These are phyloP conservation scores for Margaritispora aquatica DNA, from an alignment of 495 filamentous ascomycete genomes.

Conservation along the genomic window DNA sequence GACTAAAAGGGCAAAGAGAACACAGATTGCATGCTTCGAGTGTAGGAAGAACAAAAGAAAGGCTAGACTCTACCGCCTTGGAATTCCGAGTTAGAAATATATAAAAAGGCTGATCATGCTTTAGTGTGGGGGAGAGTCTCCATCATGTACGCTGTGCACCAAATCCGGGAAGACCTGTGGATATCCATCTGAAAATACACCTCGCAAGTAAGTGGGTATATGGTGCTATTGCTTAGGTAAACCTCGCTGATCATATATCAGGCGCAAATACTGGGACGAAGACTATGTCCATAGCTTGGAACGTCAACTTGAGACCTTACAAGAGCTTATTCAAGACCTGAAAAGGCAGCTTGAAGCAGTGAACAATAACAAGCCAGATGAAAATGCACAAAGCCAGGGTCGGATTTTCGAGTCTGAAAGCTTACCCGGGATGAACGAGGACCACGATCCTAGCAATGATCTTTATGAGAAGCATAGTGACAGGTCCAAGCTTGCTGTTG, in stretches of 20 bases:
- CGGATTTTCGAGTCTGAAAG: no score
- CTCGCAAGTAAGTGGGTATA: not conserved
- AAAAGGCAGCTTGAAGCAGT: not conserved
- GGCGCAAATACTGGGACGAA: not conserved
- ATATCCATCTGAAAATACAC: not conserved
- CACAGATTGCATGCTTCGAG: not conserved
- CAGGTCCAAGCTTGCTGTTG: not conserved
- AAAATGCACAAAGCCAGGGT: no score
- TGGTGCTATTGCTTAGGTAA: not conserved
- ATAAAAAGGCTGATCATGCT: not conserved
- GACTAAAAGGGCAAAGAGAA: not conserved
- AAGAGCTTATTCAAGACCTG: not conserved
- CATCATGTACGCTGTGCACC: not conserved
- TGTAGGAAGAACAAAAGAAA: slow-evolving; percentile 1
- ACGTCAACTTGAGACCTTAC: not conserved
- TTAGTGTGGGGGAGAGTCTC: not conserved
- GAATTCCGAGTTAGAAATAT: no score
- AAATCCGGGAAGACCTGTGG: not conserved
- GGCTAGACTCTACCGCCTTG: not conserved
- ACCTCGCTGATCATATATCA: not conserved
- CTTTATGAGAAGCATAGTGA: no score
- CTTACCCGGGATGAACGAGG: no score
- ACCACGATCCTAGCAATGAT: no score
- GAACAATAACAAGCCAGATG: not conserved
- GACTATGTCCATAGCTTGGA: not conserved